Percentiles rank a stretch among this genome's conserved stretches.
These are phyloP conservation scores for Torrubiellomyces zombiae DNA, from an alignment of 2,329 filamentous ascomycete genomes.

Conservation along the genomic window DNA sequence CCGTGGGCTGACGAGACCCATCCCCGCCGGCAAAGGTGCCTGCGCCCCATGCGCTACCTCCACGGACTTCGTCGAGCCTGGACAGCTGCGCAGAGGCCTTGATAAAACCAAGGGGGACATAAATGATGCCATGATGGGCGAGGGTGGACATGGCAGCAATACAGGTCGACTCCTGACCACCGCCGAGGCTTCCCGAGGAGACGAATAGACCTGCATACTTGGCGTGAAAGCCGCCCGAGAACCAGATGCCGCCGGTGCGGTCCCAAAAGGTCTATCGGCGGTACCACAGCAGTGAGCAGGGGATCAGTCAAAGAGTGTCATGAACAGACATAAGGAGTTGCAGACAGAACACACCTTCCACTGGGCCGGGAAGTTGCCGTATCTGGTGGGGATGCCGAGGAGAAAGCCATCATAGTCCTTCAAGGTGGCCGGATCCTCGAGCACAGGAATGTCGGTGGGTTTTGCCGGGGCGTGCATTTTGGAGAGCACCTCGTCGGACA, in stretches of 20 bases:
- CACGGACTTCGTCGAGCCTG: slow-evolving; percentile 64
- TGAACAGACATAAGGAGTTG: not conserved
- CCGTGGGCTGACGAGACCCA: slow-evolving; percentile 66
- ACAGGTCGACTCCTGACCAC: slow-evolving; percentile 84
- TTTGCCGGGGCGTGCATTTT: slow-evolving; percentile 90
- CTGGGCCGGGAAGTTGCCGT: slow-evolving; percentile 92
- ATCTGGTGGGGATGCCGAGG: slow-evolving; percentile 87
- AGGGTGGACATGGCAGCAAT: slow-evolving; percentile 72
- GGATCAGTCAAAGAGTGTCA: not conserved
- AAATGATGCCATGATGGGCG: slow-evolving; percentile 86
- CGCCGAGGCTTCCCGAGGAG: slow-evolving; percentile 67
- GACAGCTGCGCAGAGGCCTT: slow-evolving; percentile 54
- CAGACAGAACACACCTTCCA: slow-evolving; percentile 48
- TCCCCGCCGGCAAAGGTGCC: slow-evolving; percentile 71
- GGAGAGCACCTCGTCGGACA: slow-evolving; percentile 60
- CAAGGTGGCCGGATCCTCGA: slow-evolving; percentile 40
- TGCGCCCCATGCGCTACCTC: slow-evolving; percentile 82
- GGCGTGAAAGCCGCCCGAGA: slow-evolving; percentile 57
- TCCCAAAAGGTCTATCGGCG: slow-evolving; percentile 67
- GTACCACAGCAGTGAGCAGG: too few species aligned
- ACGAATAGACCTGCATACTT: slow-evolving; percentile 89
- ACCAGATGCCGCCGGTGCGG: slow-evolving; percentile 74
- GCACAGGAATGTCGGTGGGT: slow-evolving; percentile 46
- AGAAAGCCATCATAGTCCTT: slow-evolving; percentile 75
- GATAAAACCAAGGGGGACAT: slow-evolving; percentile 88